Evolutionary conservation across 352 stramenopile genomes (phyloP), one percentile per base, ranked within the genome.

Genomic region (Aphanomyces euteiches): DNA sequence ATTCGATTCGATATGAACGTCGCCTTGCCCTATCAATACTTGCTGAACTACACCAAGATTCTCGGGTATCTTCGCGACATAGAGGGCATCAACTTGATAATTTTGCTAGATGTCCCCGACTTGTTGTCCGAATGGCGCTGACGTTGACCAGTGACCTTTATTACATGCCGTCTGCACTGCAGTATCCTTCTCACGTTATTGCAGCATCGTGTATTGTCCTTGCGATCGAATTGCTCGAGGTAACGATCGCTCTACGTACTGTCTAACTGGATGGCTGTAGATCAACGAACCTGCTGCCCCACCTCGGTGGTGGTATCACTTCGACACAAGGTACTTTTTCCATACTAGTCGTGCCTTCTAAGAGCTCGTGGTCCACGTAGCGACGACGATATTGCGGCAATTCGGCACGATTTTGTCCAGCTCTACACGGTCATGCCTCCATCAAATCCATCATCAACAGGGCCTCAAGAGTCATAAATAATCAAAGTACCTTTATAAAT

Each of bases 1-100:
- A 54, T 70, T 63, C 64, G 54, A 17, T 70, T 70, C 40, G 64
- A 70, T 21, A 47, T 70, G 64, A 50, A 70, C 40, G 43, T 70
- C 10, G 15, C 53, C 12, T 34, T 70, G 47, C 64, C 64, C 17
- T 70, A 70, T 38, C 53, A 63, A 37, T 58, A 64, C 47, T 34
- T 70, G 17, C 64, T 70, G 40, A 70, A 70, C 40, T 61, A 63
- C 54, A 36, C 64, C n/a, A 47, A 61, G 8, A 3, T 70, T 7
- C 40, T 70, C 19, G 13, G 34, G 64, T 70, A 47, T 28, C 13
- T n/a, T 12, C 17, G 17, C 54, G n/a, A 37, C 7, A 59, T 39
- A 19, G 50, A 21, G 7, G 17, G 17, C n/a, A 4, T 59, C 39
- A 19, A 36, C 8, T 47, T 17, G 39, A 19, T 37, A 38, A 41